phyloP scores from a whole-genome alignment of 2,329 filamentous ascomycete species.

The Trichophyton simii region DNA sequence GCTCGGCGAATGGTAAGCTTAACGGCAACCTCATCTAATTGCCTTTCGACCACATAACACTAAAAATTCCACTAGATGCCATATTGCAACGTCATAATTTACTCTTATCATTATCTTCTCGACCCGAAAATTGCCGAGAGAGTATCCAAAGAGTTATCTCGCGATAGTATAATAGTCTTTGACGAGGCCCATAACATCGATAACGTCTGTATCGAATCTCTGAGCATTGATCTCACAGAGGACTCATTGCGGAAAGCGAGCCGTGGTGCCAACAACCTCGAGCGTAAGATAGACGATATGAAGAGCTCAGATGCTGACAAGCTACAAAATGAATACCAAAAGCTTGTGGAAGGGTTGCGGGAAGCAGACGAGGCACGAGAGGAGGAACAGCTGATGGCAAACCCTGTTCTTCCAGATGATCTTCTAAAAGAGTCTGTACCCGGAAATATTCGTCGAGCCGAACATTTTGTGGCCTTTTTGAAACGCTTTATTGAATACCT shows the following conservation, averaged over 20 bases:
- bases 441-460: constrained; percentile 87
- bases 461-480: constrained; percentile 89
- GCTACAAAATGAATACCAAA: constrained; percentile 86
- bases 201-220: constrained; percentile 95
- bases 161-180: constrained; percentile 97
- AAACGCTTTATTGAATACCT: constrained; percentile 97
- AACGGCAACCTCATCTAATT: neutral
- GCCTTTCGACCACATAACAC: constrained; percentile 4
- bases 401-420: constrained; percentile 86
- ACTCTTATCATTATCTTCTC: constrained; percentile 95
- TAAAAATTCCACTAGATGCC: constrained; percentile 57
- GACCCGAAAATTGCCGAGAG: constrained; percentile 96
- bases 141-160: constrained; percentile 88
- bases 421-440: constrained; percentile 90
- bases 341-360: constrained; percentile 80
- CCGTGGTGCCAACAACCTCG: constrained; percentile 77
- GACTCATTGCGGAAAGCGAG: constrained; percentile 86
- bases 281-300: constrained; percentile 86
- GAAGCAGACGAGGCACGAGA: constrained; percentile 80
- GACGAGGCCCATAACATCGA: constrained; percentile 99
- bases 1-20: constrained; percentile 70
- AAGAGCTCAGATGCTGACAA: constrained; percentile 91
- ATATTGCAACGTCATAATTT: constrained; percentile 98
- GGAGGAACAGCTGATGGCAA: constrained; percentile 95
- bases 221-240: constrained; percentile 93